Conservation (phyloP, 768 basidiomycete species). For the Epithele typhae region DNA sequence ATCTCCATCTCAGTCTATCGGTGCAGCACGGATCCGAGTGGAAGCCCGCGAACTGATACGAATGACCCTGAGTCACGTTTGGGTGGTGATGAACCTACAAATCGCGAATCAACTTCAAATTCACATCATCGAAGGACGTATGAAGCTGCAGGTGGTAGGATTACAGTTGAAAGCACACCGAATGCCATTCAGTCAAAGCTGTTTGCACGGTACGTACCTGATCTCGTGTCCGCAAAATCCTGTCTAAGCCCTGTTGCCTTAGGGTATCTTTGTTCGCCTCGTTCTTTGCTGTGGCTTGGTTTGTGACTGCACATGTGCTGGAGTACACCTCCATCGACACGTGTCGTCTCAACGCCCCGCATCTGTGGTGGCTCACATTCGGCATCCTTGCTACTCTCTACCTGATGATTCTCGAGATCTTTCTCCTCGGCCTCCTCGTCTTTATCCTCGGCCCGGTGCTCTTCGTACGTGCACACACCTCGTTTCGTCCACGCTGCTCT, state of each 20-base stretch:
- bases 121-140: no score
- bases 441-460: constrained; percentile 77
- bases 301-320: constrained; percentile 75
- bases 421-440: constrained; percentile 70
- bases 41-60: no score
- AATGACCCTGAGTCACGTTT: no score
- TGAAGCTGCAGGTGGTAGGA: no score
- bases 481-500: no score
- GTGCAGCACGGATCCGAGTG: no score
- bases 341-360: constrained; percentile 70
- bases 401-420: constrained; percentile 64
- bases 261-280: constrained; percentile 66
- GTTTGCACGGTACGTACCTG: constrained; percentile 23
- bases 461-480: constrained; percentile 48
- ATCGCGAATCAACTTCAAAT: no score
- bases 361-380: constrained; percentile 86
- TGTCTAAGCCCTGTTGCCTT: not conserved
- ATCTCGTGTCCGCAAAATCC: no score
- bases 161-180: no score
- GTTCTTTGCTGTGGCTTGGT: constrained; percentile 75
- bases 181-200: constrained; percentile 23
- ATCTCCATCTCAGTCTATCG: no score
- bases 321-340: constrained; percentile 72
- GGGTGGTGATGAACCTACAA: no score
- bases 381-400: constrained; percentile 79